Conservation (phyloP, 176 grass and related monocot species). For the Elaeis guineensis region DNA sequence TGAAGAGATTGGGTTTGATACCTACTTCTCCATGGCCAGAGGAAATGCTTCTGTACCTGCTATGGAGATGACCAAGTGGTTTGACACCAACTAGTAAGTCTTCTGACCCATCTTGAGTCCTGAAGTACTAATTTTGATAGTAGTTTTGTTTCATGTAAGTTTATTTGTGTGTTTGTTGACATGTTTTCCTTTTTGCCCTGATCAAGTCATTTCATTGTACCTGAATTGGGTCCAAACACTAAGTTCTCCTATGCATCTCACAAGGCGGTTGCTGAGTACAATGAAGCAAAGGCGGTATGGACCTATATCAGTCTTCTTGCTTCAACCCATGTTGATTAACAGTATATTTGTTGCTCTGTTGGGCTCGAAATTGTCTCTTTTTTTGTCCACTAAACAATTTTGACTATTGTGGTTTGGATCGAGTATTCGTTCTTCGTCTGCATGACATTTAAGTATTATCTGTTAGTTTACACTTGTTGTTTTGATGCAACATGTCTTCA, state of each 20-base stretch:
- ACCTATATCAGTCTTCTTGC: not conserved
- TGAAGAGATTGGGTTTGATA: conserved; percentile 69
- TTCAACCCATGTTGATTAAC: not conserved
- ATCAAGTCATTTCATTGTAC: conserved; percentile 81
- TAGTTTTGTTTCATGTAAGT: no score
- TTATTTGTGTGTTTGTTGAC: conserved; percentile 5
- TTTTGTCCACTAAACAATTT: not conserved
- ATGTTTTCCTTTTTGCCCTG: conserved; percentile 1
- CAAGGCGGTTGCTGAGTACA: conserved; percentile 84
- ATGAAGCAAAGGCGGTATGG: conserved; percentile 79
- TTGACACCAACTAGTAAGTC: conserved; percentile 96
- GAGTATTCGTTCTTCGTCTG: no score
- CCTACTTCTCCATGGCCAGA: conserved; percentile 95
- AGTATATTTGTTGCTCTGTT: not conserved
- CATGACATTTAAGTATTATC: no score
- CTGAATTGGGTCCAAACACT: conserved; percentile 65
- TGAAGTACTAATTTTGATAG: not conserved
- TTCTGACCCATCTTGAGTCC: not conserved
- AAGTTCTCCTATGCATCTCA: conserved; percentile 84
- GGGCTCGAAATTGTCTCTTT: not conserved
- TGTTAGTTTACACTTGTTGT: no score
- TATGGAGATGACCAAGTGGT: conserved; percentile 99
- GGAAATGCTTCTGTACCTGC: conserved; percentile 86
- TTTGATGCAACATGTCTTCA: no score
- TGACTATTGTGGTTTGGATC: no score